Evolutionary conservation across 129 eudicot species (phyloP).

Genomic region (Scalesia atractyloides): DNA sequence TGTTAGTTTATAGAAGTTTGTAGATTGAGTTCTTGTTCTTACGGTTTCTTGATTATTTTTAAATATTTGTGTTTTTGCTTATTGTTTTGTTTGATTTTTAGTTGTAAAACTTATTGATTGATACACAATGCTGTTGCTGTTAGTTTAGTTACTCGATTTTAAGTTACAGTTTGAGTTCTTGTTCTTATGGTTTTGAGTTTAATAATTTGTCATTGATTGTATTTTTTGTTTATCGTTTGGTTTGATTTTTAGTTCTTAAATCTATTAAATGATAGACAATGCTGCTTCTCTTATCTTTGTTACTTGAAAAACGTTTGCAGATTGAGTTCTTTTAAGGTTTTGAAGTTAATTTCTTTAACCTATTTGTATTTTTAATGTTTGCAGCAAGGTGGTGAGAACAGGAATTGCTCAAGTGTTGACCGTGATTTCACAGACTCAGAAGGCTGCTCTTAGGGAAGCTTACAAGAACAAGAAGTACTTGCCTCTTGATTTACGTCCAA

Average conservation of each 20-base stretch:
- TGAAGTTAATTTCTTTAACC: neutral
- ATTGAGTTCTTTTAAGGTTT: neutral
- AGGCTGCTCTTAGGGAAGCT: conserved; percentile 61
- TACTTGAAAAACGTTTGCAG: neutral
- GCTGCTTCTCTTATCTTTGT: neutral
- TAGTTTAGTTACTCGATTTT: too few species aligned
- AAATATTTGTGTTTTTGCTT: too few species aligned
- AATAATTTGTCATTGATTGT: too few species aligned
- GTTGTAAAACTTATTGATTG: too few species aligned
- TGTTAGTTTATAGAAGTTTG: too few species aligned
- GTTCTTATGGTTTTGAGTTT: too few species aligned
- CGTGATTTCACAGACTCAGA: conserved; percentile 65
- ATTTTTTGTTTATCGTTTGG: neutral
- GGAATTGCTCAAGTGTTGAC: conserved; percentile 65
- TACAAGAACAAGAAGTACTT: conserved; percentile 68
- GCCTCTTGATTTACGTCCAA: conserved; percentile 67
- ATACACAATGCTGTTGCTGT: too few species aligned
- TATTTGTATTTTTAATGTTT: neutral
- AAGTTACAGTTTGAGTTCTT: too few species aligned
- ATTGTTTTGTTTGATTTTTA: too few species aligned
- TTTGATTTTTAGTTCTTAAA: neutral
- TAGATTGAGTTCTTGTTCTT: too few species aligned
- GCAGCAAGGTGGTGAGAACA: conserved; percentile 58
- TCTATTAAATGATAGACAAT: neutral
- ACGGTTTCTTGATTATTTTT: too few species aligned